Evolutionary conservation across 768 basidiomycete species (phyloP), one percentile per base, ranked within the genome.

Genomic region (Dendrothele bispora): DNA sequence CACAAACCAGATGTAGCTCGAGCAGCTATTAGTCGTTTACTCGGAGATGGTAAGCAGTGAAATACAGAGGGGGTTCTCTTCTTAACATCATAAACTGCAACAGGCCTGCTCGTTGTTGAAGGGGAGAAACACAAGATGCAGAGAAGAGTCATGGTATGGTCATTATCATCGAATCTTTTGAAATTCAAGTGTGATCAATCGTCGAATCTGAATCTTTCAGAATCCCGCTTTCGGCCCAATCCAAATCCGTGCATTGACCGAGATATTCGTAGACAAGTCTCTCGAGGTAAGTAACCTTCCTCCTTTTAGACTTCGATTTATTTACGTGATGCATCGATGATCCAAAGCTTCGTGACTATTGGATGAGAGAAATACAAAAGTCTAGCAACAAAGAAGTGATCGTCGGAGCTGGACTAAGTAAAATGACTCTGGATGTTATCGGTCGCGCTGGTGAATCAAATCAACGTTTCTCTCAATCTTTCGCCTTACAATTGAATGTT

Each of bases 181-280:
- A 30, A 21, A 30, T 3, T 18, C 10, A 8, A 15, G 12, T 7
- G 17, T 34, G 15, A 1, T 8, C 20, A n/a, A n/a, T n/a, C n/a
- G n/a, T n/a, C n/a, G n/a, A n/a, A n/a, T n/a, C n/a, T n/a, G n/a
- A n/a, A n/a, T n/a, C 21, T 18, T 35, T 4, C 22, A 73, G 75
- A 78, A 76, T 39, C 75, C 74, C 5, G 72, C 74, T 1, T 78
- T 78, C 29, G 70, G 73, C 3, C 62, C 65, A 1, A 54, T 61
- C 0, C 74, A 76, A 46, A 64, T 77, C 21, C 64, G 73, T 1
- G 64, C 60, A 5, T 43, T 75, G 5, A 70, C 69, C 0, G 58
- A 61, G 5, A 62, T 68, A 10, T 44, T 76, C 67, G 37, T 69
- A 14, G 61, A 61, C 3, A 74, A 74, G 46, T 49, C 73, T 0